Conservation (phyloP, 352 stramenopile genomes). For the Globisporangium alternatum region DNA sequence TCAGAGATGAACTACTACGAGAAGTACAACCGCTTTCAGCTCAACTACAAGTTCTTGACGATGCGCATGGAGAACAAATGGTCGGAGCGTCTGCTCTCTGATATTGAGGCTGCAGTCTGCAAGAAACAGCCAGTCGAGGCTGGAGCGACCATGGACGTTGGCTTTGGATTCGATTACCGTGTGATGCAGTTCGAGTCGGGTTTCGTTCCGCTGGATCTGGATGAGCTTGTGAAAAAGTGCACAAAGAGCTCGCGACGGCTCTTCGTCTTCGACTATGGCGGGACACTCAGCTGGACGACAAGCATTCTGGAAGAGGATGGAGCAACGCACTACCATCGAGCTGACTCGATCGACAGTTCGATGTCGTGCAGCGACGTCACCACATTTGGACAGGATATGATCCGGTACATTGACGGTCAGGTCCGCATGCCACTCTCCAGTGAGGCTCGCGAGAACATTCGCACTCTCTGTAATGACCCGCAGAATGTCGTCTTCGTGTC, state of each 20-base stretch:
- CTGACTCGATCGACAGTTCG: constrained; percentile 50
- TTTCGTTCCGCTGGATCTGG: constrained; percentile 91
- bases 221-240: constrained; percentile 86
- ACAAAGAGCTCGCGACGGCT: constrained; percentile 56
- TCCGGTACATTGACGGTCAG: constrained; percentile 67
- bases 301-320: constrained; percentile 63
- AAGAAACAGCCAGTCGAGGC: constrained; percentile 37
- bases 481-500: constrained; percentile 69
- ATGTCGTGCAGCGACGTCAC: constrained; percentile 22
- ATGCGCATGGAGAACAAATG: constrained; percentile 84
- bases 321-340: constrained; percentile 24
- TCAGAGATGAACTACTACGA: constrained; percentile 79
- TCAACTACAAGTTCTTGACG: constrained; percentile 89
- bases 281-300: constrained; percentile 88
- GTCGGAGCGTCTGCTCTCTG: constrained; percentile 92
- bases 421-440: constrained; percentile 60
- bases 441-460: constrained; percentile 52
- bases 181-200: constrained; percentile 94
- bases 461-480: constrained; percentile 50
- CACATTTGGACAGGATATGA: constrained; percentile 25
- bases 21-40: constrained; percentile 61
- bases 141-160: constrained; percentile 83
- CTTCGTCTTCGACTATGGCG: constrained; percentile 98
- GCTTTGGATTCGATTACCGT: constrained; percentile 95
- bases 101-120: constrained; percentile 87